phyloP scores from a whole-genome alignment of 331 rosid species.

The Quercus phellos region DNA sequence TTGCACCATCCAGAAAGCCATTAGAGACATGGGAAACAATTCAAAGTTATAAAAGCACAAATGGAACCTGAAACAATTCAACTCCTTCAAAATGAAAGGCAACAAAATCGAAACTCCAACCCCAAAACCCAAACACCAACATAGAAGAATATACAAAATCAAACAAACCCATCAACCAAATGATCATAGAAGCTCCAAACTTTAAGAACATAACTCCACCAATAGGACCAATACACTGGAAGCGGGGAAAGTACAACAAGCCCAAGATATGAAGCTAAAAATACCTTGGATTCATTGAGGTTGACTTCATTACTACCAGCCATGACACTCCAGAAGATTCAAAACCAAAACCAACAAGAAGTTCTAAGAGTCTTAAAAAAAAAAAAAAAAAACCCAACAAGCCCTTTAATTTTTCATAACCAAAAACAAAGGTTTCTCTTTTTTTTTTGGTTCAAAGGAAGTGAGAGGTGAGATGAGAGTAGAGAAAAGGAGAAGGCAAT shows the following conservation, averaged over 20 bases:
- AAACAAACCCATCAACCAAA: slow-evolving; percentile 3
- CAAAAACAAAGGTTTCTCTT: no score
- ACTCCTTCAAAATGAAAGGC: slow-evolving; percentile 21
- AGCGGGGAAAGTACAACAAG: background rate
- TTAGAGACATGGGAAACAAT: background rate
- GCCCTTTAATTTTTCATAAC: slow-evolving; percentile 23
- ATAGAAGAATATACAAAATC: background rate
- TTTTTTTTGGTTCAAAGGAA: no score
- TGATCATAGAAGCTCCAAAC: slow-evolving; percentile 3
- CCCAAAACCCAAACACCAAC: slow-evolving; percentile 16
- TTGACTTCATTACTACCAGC: slow-evolving; percentile 81
- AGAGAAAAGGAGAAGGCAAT: no score
- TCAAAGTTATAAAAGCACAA: background rate
- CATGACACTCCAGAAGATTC: slow-evolving; percentile 35
- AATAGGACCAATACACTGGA: background rate
- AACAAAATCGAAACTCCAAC: background rate
- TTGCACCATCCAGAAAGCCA: slow-evolving; percentile 10
- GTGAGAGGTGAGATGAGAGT: no score
- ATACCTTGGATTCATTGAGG: slow-evolving; percentile 81
- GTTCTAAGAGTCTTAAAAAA: slow-evolving; percentile 17
- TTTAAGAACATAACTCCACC: background rate
- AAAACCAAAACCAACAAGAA: slow-evolving; percentile 14
- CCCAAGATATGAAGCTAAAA: slow-evolving; percentile 2
- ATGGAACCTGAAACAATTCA: slow-evolving; percentile 9
- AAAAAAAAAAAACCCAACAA: background rate